A percentile compares a stretch with the other conserved stretches of the same genome.
Evolutionary conservation across 2,329 filamentous ascomycete species (phyloP).

Genomic region (Scleromitrula shiraiana): DNA sequence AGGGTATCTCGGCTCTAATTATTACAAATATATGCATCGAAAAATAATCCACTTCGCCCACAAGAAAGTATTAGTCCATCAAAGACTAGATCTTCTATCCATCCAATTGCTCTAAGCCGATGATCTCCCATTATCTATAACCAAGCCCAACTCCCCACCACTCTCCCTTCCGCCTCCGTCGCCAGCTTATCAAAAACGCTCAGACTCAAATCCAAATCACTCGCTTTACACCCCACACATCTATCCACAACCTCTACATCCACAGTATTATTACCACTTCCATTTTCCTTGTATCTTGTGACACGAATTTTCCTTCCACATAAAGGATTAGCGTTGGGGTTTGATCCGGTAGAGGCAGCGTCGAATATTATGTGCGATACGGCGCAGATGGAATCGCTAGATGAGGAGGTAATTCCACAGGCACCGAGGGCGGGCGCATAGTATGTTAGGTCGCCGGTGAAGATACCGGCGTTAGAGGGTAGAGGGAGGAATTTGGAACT

Average conservation of each 20-base stretch:
- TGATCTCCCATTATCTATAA: too few species aligned
- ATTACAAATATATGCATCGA: too few species aligned
- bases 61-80: too few species aligned
- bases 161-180: slow-evolving; percentile 36
- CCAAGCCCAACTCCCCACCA: slow-evolving; percentile 32
- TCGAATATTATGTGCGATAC: slow-evolving; percentile 63
- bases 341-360: slow-evolving; percentile 39
- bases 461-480: slow-evolving; percentile 42
- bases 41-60: too few species aligned
- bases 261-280: slow-evolving; percentile 45
- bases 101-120: too few species aligned
- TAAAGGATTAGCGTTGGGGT: slow-evolving; percentile 57
- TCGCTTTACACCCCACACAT: slow-evolving; percentile 38
- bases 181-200: slow-evolving; percentile 38
- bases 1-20: too few species aligned
- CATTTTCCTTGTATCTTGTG: slow-evolving; percentile 38
- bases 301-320: slow-evolving; percentile 62
- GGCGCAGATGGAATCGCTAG: slow-evolving; percentile 54
- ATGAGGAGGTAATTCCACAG: slow-evolving; percentile 52
- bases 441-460: slow-evolving; percentile 60
- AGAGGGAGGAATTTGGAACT: slow-evolving; percentile 39
- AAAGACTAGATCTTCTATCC: too few species aligned
- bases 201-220: slow-evolving; percentile 37
- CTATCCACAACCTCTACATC: slow-evolving; percentile 58
- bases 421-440: slow-evolving; percentile 60